These are phyloP conservation scores for Suhomyces xylopsoci DNA, from an alignment of 805 yeast genomes.

Conservation along the genomic window DNA sequence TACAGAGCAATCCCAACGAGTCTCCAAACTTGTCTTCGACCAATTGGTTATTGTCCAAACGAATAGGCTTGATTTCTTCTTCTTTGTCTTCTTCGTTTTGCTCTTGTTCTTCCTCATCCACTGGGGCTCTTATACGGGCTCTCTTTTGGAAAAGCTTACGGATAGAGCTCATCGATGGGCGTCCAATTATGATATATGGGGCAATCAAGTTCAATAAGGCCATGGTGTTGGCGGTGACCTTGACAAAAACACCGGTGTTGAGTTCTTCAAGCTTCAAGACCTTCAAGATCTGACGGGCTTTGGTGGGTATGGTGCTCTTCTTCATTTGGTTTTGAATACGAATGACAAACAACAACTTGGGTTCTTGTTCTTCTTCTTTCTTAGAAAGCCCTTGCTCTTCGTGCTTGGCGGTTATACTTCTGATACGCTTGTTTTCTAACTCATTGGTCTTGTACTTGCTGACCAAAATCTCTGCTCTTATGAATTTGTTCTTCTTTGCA, in stretches of 20 bases:
- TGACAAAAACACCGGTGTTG: conserved; percentile 72
- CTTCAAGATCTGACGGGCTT: conserved; percentile 56
- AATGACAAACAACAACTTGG: conserved; percentile 58
- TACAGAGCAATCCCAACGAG: conserved; percentile 64
- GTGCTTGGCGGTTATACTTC: conserved; percentile 51
- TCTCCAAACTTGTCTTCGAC: conserved; percentile 69
- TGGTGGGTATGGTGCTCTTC: conserved; percentile 63
- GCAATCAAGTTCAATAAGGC: conserved; percentile 66
- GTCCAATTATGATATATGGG: conserved; percentile 72
- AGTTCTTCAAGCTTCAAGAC: conserved; percentile 57
- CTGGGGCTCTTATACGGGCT: conserved; percentile 48
- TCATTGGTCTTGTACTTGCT: conserved; percentile 61
- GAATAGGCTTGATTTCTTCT: conserved; percentile 25
- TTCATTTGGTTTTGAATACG: conserved; percentile 60
- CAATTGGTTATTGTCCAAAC: conserved; percentile 68
- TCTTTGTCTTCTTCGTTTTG: conserved; percentile 19
- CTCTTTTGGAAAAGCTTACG: conserved; percentile 76
- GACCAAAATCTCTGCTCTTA: conserved; percentile 73
- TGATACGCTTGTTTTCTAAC: conserved; percentile 66
- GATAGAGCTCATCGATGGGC: conserved; percentile 69
- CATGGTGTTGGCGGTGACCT: conserved; percentile 54
- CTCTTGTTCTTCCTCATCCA: conserved; percentile 21
- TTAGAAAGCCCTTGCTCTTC: conserved; percentile 31
- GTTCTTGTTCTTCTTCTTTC: conserved; percentile 23
- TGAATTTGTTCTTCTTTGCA: conserved; percentile 50